Base-by-base conservation (phyloP, 1,284 basidiomycete species). In the Cystobasidium sp. region DNA sequence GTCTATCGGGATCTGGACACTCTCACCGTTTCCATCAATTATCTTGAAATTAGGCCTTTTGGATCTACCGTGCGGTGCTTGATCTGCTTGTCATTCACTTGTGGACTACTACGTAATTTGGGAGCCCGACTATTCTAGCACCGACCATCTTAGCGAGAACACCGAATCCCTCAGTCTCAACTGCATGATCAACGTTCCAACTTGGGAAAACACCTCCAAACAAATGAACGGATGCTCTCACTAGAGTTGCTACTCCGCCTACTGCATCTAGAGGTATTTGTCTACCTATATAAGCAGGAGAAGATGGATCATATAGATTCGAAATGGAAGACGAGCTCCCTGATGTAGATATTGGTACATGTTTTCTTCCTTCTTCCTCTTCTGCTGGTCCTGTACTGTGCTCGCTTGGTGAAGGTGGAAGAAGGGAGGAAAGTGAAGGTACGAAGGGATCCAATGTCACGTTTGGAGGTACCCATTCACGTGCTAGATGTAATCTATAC, bases 81-180 rank as follows among this genome's bases (percentile, higher is more conserved):
- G 31, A 31, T 31, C 31, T 31, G 31, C 1, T 20, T 39, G 10
- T 58, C 39, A 41, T 53, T 58, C 41, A 64, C 46, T 47, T 55
- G 43, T 77, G 76, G 3, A 75, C 10, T 12, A 77, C 76, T 31
- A 72, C 5, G 58, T 77, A 77, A 44, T 77, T 77, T 22, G 76
- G 73, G 2, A 77, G 53, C 6, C 76, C 76, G 3, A 76, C 59
- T 8, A 76, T 71, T n/a, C 63, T 56, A 53, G 75, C 76, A 16
- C 74, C 74, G 12, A 77, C 20, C 43, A 59, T 44, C 24, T 70
- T 69, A 14, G 73, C 72, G 12, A 77, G 43, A 10, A 74, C 56
- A 20, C 64, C 77, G 24, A 77, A 77, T 6, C 77, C 77, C 73
- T 77, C 77, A 6, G 77, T 77, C 56, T 77, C 77, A 44, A 77